Evolutionary conservation across 2,329 filamentous ascomycete genomes (phyloP).

Genomic region (Hymenotorrendiella dingleyae): DNA sequence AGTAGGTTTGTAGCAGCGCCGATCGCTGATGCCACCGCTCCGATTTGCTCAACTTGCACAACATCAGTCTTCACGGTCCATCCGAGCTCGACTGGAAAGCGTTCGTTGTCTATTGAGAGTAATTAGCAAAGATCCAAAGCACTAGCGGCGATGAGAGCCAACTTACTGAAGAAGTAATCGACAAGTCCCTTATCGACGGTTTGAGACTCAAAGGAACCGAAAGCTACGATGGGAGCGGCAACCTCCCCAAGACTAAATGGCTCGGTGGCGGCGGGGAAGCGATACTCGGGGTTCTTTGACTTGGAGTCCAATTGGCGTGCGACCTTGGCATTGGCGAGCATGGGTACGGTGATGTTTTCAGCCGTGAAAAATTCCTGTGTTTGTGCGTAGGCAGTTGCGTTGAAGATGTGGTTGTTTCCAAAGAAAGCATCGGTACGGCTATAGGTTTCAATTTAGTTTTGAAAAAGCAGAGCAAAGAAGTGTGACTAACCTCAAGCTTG

Average conservation of each 20-base stretch:
- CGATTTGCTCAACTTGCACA: too few relatives aligned
- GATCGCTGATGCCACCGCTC: too few relatives aligned
- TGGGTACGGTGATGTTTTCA: slow-evolving; percentile 34
- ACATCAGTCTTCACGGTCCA: too few relatives aligned
- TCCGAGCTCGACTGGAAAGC: too few relatives aligned
- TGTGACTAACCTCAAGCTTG: slow-evolving; percentile 35
- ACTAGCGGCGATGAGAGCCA: not conserved
- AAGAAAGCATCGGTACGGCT: slow-evolving; percentile 43
- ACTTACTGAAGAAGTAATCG: slow-evolving; percentile 41
- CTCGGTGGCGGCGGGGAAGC: slow-evolving; percentile 37
- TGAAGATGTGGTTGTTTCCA: slow-evolving; percentile 46
- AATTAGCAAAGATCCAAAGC: too few relatives aligned
- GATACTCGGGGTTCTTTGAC: slow-evolving; percentile 43
- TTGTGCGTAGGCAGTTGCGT: slow-evolving; percentile 43
- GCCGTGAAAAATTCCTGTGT: slow-evolving; percentile 41
- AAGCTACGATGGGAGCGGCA: slow-evolving; percentile 42
- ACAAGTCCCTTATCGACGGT: slow-evolving; percentile 37
- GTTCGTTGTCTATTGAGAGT: too few relatives aligned
- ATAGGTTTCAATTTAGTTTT: not conserved
- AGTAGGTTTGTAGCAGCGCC: too few relatives aligned
- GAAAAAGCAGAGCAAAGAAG: not conserved
- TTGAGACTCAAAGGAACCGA: slow-evolving; percentile 38
- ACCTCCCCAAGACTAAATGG: slow-evolving; percentile 45
- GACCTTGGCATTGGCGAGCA: slow-evolving; percentile 41
- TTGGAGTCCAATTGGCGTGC: slow-evolving; percentile 39